Conservation (phyloP, 2,329 filamentous ascomycete species). For the Fusarium cicatricum region DNA sequence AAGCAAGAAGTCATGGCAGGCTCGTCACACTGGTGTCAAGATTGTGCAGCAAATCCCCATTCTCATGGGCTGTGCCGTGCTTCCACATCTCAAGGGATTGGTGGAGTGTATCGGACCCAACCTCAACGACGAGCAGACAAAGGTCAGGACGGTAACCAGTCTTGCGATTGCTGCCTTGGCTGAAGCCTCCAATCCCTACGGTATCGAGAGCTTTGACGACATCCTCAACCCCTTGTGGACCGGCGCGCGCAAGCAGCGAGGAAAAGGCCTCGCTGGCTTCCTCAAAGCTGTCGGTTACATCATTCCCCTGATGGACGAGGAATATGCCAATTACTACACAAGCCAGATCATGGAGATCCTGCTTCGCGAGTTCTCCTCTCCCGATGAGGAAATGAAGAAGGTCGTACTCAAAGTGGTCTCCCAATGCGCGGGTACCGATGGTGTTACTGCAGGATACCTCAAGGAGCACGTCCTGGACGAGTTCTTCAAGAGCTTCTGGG, state of each 20-base stretch:
- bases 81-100: slow-evolving; percentile 93
- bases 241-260: slow-evolving; percentile 92
- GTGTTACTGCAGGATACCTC: slow-evolving; percentile 92
- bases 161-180: slow-evolving; percentile 94
- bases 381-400: slow-evolving; percentile 99
- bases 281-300: slow-evolving; percentile 98
- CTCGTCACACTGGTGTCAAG: slow-evolving; percentile 96
- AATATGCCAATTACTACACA: slow-evolving; percentile 99
- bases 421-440: slow-evolving; percentile 92
- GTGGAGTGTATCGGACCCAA: slow-evolving; percentile 97
- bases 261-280: slow-evolving; percentile 94
- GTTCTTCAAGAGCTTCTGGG: slow-evolving; percentile 99
- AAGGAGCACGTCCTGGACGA: slow-evolving; percentile 95
- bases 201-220: slow-evolving; percentile 98
- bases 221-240: slow-evolving; percentile 98
- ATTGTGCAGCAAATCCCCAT: slow-evolving; percentile 99
- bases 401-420: slow-evolving; percentile 97
- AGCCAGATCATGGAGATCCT: slow-evolving; percentile 99
- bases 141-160: slow-evolving; percentile 95
- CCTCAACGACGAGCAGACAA: slow-evolving; percentile 96
- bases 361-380: slow-evolving; percentile 92
- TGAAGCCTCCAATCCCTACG: slow-evolving; percentile 96
- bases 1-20: slow-evolving; percentile 99
- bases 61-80: slow-evolving; percentile 95
- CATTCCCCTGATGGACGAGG: slow-evolving; percentile 98